Conservation (phyloP, 176 grass and related monocot genomes). For the Oryza officinalis region DNA sequence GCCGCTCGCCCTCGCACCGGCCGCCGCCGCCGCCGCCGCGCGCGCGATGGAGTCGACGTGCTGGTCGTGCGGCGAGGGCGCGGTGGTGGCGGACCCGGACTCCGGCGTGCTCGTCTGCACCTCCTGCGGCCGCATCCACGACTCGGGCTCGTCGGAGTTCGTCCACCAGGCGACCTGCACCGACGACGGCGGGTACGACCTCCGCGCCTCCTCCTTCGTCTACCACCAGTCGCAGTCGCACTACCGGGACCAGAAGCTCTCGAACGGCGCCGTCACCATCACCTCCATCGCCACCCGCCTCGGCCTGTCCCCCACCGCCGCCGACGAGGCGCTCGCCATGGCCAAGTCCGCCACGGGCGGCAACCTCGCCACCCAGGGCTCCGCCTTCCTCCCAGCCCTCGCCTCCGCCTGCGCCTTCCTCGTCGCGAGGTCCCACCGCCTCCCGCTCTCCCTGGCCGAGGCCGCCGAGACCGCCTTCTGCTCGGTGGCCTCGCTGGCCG, state of each 20-base stretch:
- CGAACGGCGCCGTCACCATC: slow-evolving; percentile 31
- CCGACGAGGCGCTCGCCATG: slow-evolving; percentile 49
- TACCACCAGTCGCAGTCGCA: slow-evolving; percentile 29
- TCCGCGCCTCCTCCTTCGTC: slow-evolving; percentile 39
- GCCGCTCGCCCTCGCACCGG: not conserved
- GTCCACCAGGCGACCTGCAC: slow-evolving; percentile 49
- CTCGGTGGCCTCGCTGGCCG: slow-evolving; percentile 33
- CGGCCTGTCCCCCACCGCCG: slow-evolving; percentile 38
- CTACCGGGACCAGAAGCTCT: slow-evolving; percentile 57
- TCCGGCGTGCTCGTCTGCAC: slow-evolving; percentile 45
- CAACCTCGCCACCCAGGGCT: slow-evolving; percentile 36
- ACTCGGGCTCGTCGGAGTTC: slow-evolving; percentile 37
- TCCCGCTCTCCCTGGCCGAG: slow-evolving; percentile 59
- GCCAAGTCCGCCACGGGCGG: slow-evolving; percentile 54
- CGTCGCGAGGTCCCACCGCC: slow-evolving; percentile 54
- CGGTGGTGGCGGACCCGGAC: slow-evolving; percentile 50
- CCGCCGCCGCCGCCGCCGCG: not conserved
- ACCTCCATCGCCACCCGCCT: slow-evolving; percentile 40
- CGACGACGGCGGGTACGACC: slow-evolving; percentile 38
- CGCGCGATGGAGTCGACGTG: slow-evolving; percentile 48
- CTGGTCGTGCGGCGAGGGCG: slow-evolving; percentile 40
- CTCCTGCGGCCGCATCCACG: slow-evolving; percentile 46
- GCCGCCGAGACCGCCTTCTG: slow-evolving; percentile 43
- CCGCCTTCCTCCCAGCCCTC: slow-evolving; percentile 54
- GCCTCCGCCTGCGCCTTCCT: slow-evolving; percentile 57